These are phyloP conservation scores for Neurospora sublineolata DNA, from an alignment of 495 filamentous ascomycete species.

Conservation along the genomic window DNA sequence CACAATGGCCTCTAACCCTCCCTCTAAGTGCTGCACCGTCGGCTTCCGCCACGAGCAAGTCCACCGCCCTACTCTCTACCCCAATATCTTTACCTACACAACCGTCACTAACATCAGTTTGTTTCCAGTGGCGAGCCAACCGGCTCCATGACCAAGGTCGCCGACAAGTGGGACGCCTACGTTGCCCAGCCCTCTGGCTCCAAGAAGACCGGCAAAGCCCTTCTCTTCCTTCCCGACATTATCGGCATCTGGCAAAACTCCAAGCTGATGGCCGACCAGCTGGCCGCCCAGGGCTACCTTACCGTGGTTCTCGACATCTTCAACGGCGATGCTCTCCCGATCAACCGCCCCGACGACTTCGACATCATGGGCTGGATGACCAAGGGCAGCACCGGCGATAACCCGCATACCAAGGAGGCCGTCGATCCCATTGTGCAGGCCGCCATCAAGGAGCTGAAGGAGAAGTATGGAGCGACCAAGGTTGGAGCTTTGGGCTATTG, in stretches of 20 bases:
- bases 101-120: background rate
- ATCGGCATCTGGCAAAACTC: slow-evolving; percentile 66
- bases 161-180: slow-evolving; percentile 36
- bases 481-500: slow-evolving; percentile 70
- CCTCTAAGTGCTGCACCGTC: slow-evolving; percentile 23
- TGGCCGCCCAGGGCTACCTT: slow-evolving; percentile 70
- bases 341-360: slow-evolving; percentile 47
- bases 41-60: slow-evolving; percentile 24
- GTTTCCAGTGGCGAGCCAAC: slow-evolving; percentile 23
- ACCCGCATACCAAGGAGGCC: slow-evolving; percentile 44
- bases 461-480: slow-evolving; percentile 45
- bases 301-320: slow-evolving; percentile 68
- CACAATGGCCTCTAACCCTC: slow-evolving; percentile 26
- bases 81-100: background rate
- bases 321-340: slow-evolving; percentile 52
- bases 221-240: slow-evolving; percentile 52
- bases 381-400: slow-evolving; percentile 36
- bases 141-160: slow-evolving; percentile 31
- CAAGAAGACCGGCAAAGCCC: slow-evolving; percentile 32
- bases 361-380: slow-evolving; percentile 50
- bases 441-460: slow-evolving; percentile 35
- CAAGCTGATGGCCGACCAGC: slow-evolving; percentile 74
- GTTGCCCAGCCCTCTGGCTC: slow-evolving; percentile 34
- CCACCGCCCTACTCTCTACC: background rate
- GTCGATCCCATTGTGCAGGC: slow-evolving; percentile 45